These are phyloP conservation scores for Paecilomyces niveus DNA, from an alignment of 2,329 filamentous ascomycete genomes.

Conservation along the genomic window DNA sequence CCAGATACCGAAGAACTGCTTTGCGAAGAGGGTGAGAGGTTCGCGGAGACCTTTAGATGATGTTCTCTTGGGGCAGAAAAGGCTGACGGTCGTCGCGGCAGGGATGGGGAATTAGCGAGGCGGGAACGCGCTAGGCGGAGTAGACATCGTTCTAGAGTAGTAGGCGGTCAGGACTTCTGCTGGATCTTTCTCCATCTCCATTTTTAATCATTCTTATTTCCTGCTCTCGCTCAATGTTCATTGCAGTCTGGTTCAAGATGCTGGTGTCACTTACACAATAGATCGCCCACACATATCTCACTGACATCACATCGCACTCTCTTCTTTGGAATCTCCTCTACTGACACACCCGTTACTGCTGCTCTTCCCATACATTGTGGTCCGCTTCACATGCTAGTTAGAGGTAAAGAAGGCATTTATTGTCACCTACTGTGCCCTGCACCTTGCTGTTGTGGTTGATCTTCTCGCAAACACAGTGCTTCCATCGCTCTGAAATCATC, in stretches of 20 bases:
- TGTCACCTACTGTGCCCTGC: background rate
- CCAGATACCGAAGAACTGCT: background rate
- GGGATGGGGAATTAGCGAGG: constrained; percentile 1
- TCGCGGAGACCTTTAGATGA: background rate
- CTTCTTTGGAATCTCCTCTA: background rate
- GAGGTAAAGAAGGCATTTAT: background rate
- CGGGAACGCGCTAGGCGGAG: background rate
- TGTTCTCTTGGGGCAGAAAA: background rate
- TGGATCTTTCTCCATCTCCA: background rate
- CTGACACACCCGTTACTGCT: background rate
- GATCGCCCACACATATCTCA: background rate
- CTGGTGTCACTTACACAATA: background rate
- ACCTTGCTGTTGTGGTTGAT: too few relatives aligned
- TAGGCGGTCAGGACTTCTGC: background rate
- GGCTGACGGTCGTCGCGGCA: constrained; percentile 1
- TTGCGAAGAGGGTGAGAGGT: background rate
- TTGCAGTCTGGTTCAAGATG: too few relatives aligned
- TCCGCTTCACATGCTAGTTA: background rate
- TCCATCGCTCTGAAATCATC: too few relatives aligned
- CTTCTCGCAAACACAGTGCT: too few relatives aligned
- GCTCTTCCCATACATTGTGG: background rate
- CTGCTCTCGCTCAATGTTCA: too few relatives aligned
- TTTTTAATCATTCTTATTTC: background rate
- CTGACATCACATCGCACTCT: background rate
- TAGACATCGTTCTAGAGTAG: background rate